Evolutionary conservation across 2,329 filamentous ascomycete genomes (phyloP).

Genomic region (Huntiella bhutanensis): DNA sequence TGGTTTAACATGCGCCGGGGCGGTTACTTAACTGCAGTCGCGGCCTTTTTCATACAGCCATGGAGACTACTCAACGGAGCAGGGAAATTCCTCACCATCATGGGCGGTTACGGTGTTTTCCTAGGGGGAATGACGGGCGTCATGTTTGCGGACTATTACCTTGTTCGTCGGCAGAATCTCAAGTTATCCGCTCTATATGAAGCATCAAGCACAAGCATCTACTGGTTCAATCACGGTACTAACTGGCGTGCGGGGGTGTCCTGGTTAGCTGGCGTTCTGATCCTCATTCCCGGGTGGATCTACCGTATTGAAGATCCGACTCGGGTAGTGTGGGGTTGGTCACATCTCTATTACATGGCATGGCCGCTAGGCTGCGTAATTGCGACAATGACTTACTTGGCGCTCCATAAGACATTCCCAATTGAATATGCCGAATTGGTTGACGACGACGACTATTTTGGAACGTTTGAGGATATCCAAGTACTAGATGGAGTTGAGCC

Average conservation of each 20-base stretch:
- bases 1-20: slow-evolving; percentile 12
- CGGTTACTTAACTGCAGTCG: slow-evolving; percentile 6
- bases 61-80: slow-evolving; percentile 19
- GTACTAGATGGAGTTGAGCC: background rate
- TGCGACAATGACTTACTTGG: slow-evolving; percentile 13
- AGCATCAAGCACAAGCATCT: slow-evolving; percentile 19
- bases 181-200: slow-evolving; percentile 25
- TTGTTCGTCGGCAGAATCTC: slow-evolving; percentile 19
- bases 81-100: slow-evolving; percentile 17
- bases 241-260: slow-evolving; percentile 24
- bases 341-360: slow-evolving; percentile 16
- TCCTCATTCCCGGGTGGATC: slow-evolving; percentile 25
- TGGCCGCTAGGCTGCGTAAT: slow-evolving; percentile 15
- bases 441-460: slow-evolving; percentile 16
- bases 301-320: slow-evolving; percentile 13
- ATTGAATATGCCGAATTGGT: slow-evolving; percentile 13
- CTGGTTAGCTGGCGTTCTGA: slow-evolving; percentile 23
- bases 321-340: slow-evolving; percentile 14
- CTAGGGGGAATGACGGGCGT: slow-evolving; percentile 24
- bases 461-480: slow-evolving; percentile 13
- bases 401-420: slow-evolving; percentile 13
- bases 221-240: slow-evolving; percentile 22
- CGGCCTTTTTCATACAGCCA: slow-evolving; percentile 9
- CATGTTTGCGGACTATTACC: slow-evolving; percentile 22
- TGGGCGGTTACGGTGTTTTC: slow-evolving; percentile 19